Percentiles rank a stretch among this genome's conserved stretches.
Evolutionary conservation across 345 rosid genomes (phyloP).

Genomic region (Eutrema japonicum): DNA sequence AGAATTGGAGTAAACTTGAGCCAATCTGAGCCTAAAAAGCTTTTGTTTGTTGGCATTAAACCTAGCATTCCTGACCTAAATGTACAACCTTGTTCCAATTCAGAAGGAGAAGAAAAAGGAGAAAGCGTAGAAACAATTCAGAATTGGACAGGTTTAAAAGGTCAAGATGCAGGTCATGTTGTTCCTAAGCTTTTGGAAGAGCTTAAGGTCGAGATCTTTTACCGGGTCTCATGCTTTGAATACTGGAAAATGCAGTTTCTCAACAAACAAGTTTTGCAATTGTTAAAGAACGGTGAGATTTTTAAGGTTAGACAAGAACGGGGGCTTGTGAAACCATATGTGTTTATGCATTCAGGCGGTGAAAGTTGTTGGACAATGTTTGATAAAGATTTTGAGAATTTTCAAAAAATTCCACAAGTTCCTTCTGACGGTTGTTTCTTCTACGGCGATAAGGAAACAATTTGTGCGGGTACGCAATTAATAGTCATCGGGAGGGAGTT

Average conservation of each 20-base stretch:
- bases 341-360: slow-evolving; percentile 63
- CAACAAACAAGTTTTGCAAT: slow-evolving; percentile 49
- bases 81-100: neutral
- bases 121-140: slow-evolving; percentile 39
- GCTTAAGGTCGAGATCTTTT: slow-evolving; percentile 59
- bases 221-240: slow-evolving; percentile 58
- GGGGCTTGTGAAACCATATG: slow-evolving; percentile 60
- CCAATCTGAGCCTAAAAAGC: slow-evolving; percentile 12
- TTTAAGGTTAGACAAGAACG: slow-evolving; percentile 58
- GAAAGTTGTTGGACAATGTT: slow-evolving; percentile 33
- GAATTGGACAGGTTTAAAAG: slow-evolving; percentile 11
- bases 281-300: slow-evolving; percentile 63
- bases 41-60: slow-evolving; percentile 6
- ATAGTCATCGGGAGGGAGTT: slow-evolving; percentile 64
- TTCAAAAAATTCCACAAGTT: slow-evolving; percentile 56
- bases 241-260: slow-evolving; percentile 57
- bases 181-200: slow-evolving; percentile 59
- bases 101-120: neutral
- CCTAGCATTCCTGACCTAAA: slow-evolving; percentile 17
- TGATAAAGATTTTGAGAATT: slow-evolving; percentile 51
- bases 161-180: slow-evolving; percentile 56
- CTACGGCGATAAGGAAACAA: neutral
- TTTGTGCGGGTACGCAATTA: slow-evolving; percentile 61
- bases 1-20: slow-evolving; percentile 1
- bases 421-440: slow-evolving; percentile 62